Evolutionary conservation across 192 early-diverging fungal species (phyloP), one percentile per base, ranked within the genome.

Genomic region (Coemansia pectinata): DNA sequence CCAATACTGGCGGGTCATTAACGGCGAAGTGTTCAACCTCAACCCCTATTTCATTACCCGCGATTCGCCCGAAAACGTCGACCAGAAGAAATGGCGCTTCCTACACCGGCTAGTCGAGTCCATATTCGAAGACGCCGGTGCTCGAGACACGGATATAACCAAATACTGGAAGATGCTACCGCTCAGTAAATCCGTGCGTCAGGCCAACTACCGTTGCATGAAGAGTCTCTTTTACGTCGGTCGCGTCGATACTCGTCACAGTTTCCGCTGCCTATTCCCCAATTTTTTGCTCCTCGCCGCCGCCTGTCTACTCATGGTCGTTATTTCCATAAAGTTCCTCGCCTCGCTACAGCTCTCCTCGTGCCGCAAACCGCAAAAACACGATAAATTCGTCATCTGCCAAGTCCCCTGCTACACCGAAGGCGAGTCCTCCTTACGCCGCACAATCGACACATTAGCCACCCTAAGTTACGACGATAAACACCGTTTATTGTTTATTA

Each of bases 391-490:
- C 79, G 91, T 96, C 67, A 91, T 98, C 47, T 91, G 91, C 75
- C 94, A 96, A 69, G 92, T 98, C 8, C 95, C 96, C 15, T 98
- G 96, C 85, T 99, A 99, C 83, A 98, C 96, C 7, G 98, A 99
- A 76, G 93, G 93, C 64, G 98, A 99, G 69, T 92, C 90, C 34
- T 98, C 98, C 1, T 84, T 99, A 39, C 84, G 89, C 33, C 91
- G 92, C 69, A 99, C 98, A 1, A 86, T 99, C 40, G 90, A 99
- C 74, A 98, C 98, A 14, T 81, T 99, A 21, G 92, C 96, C 1
- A 84, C 79, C 27, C 85, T 97, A 33, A 87, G 91, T 44, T 99
- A 99, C 73, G 97, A 98, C 65, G 97, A 99, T 83, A 96, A 96
- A 86, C 91, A 95, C 77, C 98, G 97, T 78, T 86, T 99, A 33